These are phyloP conservation scores for Arabidopsis hybrid DNA, from an alignment of 441 rosid species.

Conservation along the genomic window DNA sequence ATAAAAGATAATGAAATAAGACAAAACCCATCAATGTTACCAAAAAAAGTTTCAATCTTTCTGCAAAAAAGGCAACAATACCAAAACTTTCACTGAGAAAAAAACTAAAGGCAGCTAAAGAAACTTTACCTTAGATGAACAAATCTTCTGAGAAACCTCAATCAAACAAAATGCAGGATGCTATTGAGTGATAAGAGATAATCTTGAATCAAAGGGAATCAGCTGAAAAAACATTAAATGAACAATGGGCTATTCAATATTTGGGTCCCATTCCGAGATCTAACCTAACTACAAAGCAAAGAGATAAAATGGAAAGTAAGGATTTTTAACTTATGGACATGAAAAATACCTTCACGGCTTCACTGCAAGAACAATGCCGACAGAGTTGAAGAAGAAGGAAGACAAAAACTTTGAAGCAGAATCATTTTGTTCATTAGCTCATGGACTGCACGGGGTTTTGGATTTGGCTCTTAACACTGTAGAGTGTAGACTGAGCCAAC, in stretches of 20 bases:
- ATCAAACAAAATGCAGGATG: slow-evolving; percentile 38
- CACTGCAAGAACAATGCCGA: slow-evolving; percentile 56
- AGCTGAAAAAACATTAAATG: slow-evolving; percentile 47
- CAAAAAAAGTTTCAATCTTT: slow-evolving; percentile 34
- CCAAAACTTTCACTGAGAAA: not conserved
- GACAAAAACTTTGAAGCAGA: slow-evolving; percentile 50
- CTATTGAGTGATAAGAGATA: slow-evolving; percentile 40
- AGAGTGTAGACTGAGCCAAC: slow-evolving; percentile 29
- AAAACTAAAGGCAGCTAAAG: slow-evolving; percentile 27
- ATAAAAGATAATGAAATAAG: slow-evolving; percentile 34
- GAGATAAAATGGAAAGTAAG: slow-evolving; percentile 41
- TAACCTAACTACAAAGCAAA: slow-evolving; percentile 36
- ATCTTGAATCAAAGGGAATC: slow-evolving; percentile 42
- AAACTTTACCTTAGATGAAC: slow-evolving; percentile 38
- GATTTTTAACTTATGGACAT: slow-evolving; percentile 46
- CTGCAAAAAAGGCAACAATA: slow-evolving; percentile 7
- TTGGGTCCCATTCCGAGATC: slow-evolving; percentile 53
- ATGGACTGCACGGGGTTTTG: slow-evolving; percentile 29
- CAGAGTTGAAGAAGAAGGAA: slow-evolving; percentile 41
- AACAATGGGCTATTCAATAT: slow-evolving; percentile 45
- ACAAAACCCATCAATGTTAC: slow-evolving; percentile 11
- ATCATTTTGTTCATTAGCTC: slow-evolving; percentile 39
- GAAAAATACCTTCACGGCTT: slow-evolving; percentile 43
- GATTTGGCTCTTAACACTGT: slow-evolving; percentile 36
- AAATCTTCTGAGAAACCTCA: slow-evolving; percentile 28